Evolutionary conservation across 176 grass and related monocot species (phyloP), one percentile per base, ranked within the genome.

Genomic region (Pontederia crassipes): DNA sequence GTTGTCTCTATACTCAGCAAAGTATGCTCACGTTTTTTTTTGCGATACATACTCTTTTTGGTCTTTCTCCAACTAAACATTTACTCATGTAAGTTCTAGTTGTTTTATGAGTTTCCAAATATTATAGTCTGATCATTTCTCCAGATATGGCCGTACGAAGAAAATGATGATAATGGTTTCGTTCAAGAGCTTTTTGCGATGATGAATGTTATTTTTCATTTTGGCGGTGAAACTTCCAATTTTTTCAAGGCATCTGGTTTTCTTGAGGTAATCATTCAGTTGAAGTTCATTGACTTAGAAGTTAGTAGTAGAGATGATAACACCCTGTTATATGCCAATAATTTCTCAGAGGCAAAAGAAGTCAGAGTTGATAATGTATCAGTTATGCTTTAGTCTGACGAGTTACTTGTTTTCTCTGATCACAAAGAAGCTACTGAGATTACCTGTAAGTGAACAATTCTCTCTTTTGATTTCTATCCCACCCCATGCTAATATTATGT

Each of bases 81-180:
- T 40, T 40, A 7, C 32, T 4, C 32, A 40, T 40, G 32, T 40
- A 40, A 7, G 2, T 3, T 40, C 6, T 40, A 40, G n/a, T 7
- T 40, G 2, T 4, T 40, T 40, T 40, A 40, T 40, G 32, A 3
- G 6, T 40, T 40, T 3, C 32, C 4, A 62, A 62, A 13, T 27
- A 65, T 52, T 52, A 24, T 24, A 24, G 61, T 48, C 35, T 16
- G 35, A 12, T 57, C 10, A 35, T 67, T 53, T 81, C 49, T 57
- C 12, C 77, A 97, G 92, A 84, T 97, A 47, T 97, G 92, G 92
- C 59, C 92, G 12, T 97, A 91, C 0, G 87, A 88, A 75, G 92
- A 97, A 85, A 81, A 88, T 76, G 87, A 97, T 29, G 78, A 97
- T 45, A 82, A 74, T 74, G 85, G 92, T 20, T 82, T 88, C 76